A percentile compares a stretch with the other conserved stretches of the same genome.
Conservation (phyloP, 495 filamentous ascomycete species). For the Penicillium verhagenii region DNA sequence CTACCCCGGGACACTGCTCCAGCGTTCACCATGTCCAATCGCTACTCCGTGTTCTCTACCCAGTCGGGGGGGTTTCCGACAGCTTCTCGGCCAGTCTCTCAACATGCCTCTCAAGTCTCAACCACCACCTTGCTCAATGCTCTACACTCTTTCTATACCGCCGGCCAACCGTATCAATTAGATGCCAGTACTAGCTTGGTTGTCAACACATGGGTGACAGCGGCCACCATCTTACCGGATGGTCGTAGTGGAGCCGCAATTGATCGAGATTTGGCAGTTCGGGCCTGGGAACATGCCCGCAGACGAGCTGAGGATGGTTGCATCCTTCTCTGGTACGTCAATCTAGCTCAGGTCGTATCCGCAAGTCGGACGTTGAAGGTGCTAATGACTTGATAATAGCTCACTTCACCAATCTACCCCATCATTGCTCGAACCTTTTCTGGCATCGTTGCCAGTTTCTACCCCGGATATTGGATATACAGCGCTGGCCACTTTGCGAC, state of each 20-base stretch:
- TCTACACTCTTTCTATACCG: conserved; percentile 85
- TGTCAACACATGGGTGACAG: conserved; percentile 92
- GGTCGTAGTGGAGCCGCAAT: conserved; percentile 72
- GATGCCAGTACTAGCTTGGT: conserved; percentile 92
- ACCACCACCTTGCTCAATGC: conserved; percentile 90
- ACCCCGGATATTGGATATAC: conserved; percentile 72
- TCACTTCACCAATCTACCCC: conserved; percentile 88
- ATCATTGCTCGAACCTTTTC: conserved; percentile 77
- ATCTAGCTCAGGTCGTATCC: not conserved
- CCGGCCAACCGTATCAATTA: conserved; percentile 73
- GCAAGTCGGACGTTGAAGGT: no score
- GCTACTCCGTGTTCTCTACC: conserved; percentile 84
- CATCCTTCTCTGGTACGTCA: conserved; percentile 76
- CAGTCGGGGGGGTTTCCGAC: conserved; percentile 55
- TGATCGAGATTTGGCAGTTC: conserved; percentile 72
- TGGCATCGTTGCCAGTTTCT: conserved; percentile 73
- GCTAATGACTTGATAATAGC: conserved; percentile 41
- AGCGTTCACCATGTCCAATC: conserved; percentile 62
- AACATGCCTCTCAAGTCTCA: conserved; percentile 77
- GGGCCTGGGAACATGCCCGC: conserved; percentile 96
- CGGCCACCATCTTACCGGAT: conserved; percentile 61
- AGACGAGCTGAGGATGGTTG: conserved; percentile 94
- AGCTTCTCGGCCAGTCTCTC: conserved; percentile 55
- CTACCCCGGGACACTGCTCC: conserved; percentile 6
- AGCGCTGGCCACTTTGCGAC: conserved; percentile 73